Percentiles rank a stretch among this genome's conserved stretches.
Evolutionary conservation across 1,284 basidiomycete genomes (phyloP).

Genomic region (Trametes versicolor): DNA sequence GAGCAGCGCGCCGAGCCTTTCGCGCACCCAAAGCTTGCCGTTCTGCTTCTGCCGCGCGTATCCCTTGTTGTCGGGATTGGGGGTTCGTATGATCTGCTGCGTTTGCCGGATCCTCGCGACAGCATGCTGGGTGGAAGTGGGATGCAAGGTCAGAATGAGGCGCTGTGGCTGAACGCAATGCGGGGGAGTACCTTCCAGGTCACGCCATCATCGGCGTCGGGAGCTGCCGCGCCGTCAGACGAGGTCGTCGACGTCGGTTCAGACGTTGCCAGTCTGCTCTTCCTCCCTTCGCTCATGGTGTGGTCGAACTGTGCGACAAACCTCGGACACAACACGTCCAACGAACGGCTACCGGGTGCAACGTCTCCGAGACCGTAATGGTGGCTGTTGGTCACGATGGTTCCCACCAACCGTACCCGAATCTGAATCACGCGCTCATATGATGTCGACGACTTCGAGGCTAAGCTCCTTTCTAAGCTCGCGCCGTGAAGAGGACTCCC

Average conservation of each 20-base stretch:
- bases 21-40: conserved; percentile 55
- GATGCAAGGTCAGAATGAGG: neutral
- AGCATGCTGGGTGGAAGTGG: conserved; percentile 39
- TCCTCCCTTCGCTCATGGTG: conserved; percentile 11
- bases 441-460: neutral
- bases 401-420: conserved; percentile 13
- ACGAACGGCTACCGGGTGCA: neutral
- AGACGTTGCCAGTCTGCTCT: neutral
- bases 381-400: conserved; percentile 20
- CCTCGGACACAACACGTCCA: neutral
- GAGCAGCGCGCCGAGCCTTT: conserved; percentile 49
- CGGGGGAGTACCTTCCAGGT: conserved; percentile 44
- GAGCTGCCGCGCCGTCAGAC: neutral
- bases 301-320: neutral
- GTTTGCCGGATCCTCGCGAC: conserved; percentile 45
- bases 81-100: conserved; percentile 45
- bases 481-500: neutral
- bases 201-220: conserved; percentile 27
- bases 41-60: conserved; percentile 54
- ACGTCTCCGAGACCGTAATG: neutral
- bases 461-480: neutral
- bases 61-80: conserved; percentile 50
- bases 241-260: neutral
- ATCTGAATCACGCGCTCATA: conserved; percentile 24
- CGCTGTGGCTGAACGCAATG: neutral